Conservation (phyloP, 1,139 yeast genomes). For the Chernovozyma aurita region DNA sequence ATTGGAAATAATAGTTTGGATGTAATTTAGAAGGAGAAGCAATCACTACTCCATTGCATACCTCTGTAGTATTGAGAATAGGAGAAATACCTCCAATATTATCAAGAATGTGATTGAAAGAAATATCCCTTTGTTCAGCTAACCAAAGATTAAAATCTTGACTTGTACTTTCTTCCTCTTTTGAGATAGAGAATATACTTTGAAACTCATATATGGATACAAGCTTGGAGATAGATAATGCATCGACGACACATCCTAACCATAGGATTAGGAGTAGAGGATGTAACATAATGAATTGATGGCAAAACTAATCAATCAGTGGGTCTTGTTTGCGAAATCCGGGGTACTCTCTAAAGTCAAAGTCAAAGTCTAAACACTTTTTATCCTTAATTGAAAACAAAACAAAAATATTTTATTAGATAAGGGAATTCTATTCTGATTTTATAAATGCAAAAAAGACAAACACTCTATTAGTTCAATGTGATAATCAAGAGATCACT, state of each 20-base stretch:
- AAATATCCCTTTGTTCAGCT: constrained; percentile 39
- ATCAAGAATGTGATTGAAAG: constrained; percentile 51
- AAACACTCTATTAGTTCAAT: too few relatives aligned
- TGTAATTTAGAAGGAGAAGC: constrained; percentile 71
- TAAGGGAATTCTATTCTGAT: too few relatives aligned
- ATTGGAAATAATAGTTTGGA: constrained; percentile 84
- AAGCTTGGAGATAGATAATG: constrained; percentile 1
- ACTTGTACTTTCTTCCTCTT: constrained; percentile 1
- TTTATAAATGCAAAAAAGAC: too few relatives aligned
- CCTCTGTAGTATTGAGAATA: constrained; percentile 28
- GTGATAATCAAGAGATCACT: too few relatives aligned
- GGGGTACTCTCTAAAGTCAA: too few relatives aligned
- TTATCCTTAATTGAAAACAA: too few relatives aligned
- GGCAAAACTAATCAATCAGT: too few relatives aligned
- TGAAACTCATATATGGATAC: not conserved
- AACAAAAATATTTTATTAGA: too few relatives aligned
- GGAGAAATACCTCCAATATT: constrained; percentile 57
- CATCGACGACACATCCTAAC: not conserved
- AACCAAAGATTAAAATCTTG: constrained; percentile 59
- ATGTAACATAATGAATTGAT: not conserved
- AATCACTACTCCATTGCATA: constrained; percentile 65
- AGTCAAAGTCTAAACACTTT: too few relatives aligned
- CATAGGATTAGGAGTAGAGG: not conserved
- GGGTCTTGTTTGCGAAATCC: too few relatives aligned
- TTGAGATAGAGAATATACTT: not conserved